phyloP scores from a whole-genome alignment of 768 basidiomycete species.

The Suillus variegatus region DNA sequence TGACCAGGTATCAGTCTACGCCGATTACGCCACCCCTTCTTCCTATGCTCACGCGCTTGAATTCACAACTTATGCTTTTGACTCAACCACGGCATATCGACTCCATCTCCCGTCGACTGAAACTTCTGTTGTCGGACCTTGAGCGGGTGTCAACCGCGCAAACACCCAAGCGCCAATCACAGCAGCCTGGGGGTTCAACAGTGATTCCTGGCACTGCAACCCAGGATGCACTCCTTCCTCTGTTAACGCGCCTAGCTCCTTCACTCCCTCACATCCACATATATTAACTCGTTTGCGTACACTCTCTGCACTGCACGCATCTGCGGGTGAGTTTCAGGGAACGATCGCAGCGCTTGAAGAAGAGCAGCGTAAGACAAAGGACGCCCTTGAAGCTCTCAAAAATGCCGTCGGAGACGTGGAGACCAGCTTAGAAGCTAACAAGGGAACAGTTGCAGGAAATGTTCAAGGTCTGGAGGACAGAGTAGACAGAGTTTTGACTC shows the following conservation, averaged over 20 bases:
- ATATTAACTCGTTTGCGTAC: constrained; percentile 88
- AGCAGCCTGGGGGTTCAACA: constrained; percentile 10
- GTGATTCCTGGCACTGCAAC: constrained; percentile 21
- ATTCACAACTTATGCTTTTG: constrained; percentile 82
- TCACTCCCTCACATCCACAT: constrained; percentile 81
- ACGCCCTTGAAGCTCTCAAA: constrained; percentile 65
- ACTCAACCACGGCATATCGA: constrained; percentile 97
- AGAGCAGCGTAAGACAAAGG: constrained; percentile 66
- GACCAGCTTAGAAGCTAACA: constrained; percentile 73
- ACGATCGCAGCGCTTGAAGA: constrained; percentile 68
- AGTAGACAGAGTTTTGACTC: constrained; percentile 47
- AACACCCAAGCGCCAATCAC: constrained; percentile 24
- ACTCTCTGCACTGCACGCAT: constrained; percentile 76
- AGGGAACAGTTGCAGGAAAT: constrained; percentile 69
- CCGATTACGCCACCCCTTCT: constrained; percentile 81
- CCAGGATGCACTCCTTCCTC: constrained; percentile 65
- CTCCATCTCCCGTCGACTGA: constrained; percentile 90
- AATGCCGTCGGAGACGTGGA: constrained; percentile 74
- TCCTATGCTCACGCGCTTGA: constrained; percentile 77
- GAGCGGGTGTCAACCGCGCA: constrained; percentile 67
- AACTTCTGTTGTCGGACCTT: constrained; percentile 88
- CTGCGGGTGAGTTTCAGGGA: constrained; percentile 75
- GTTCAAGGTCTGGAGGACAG: constrained; percentile 67
- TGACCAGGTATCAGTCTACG: constrained; percentile 46
- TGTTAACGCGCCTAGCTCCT: constrained; percentile 70